A percentile compares a stretch with the other conserved stretches of the same genome.
phyloP scores from a whole-genome alignment of 2,329 filamentous ascomycete species.

The Trichoderma sp. region DNA sequence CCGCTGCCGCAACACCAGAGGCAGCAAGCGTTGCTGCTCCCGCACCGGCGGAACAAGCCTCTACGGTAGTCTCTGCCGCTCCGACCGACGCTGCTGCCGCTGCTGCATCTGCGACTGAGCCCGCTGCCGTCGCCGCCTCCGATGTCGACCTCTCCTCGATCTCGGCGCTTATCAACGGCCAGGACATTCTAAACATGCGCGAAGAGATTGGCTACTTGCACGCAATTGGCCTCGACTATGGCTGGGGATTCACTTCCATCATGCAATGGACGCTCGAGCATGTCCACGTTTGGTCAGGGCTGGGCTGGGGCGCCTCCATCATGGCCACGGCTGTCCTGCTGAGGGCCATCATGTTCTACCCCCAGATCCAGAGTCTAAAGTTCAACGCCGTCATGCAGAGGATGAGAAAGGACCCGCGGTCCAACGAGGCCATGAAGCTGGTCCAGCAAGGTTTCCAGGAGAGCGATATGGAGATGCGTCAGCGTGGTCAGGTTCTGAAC shows the following conservation, averaged over 20 bases:
- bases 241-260: constrained; percentile 71
- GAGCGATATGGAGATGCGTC: constrained; percentile 45
- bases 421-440: constrained; percentile 46
- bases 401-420: constrained; percentile 54
- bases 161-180: constrained; percentile 37
- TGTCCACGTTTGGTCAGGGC: constrained; percentile 69
- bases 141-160: constrained; percentile 37
- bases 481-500: constrained; percentile 36
- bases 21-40: constrained; percentile 22
- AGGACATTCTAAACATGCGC: constrained; percentile 58
- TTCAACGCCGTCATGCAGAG: constrained; percentile 57
- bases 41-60: constrained; percentile 10
- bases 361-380: constrained; percentile 43
- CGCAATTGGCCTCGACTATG: constrained; percentile 80
- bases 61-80: constrained; percentile 3
- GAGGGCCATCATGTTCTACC: constrained; percentile 64
- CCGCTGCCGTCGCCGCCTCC: constrained; percentile 28
- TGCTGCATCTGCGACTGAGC: constrained; percentile 24
- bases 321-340: constrained; percentile 61
- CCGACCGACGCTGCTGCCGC: constrained; percentile 21
- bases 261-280: constrained; percentile 80
- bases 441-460: constrained; percentile 44
- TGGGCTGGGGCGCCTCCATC: constrained; percentile 83
- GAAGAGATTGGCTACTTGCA: constrained; percentile 81
- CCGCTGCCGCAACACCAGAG: constrained; percentile 24